Evolutionary conservation across 345 rosid genomes (phyloP), one percentile per base, ranked within the genome.

Genomic region (Brassica napus): DNA sequence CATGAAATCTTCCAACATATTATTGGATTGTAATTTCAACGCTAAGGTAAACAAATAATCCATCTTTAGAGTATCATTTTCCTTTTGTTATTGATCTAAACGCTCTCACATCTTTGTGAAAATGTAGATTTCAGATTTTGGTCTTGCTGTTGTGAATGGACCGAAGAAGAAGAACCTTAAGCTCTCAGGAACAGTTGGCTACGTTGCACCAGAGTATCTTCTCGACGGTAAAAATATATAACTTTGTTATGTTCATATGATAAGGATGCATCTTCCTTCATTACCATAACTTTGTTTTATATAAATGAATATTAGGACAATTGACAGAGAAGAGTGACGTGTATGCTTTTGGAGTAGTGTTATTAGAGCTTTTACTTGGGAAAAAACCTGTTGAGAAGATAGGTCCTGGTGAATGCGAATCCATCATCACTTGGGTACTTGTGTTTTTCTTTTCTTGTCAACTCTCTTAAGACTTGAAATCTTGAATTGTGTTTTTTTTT

Each of bases 321-420:
- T 66, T 95, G 77, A 95, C 98, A 0, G 99, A 95, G 39, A 95
- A 95, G 88, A 95, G 99, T 18, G 99, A 95, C 67, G 99, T 95
- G 42, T 95, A 91, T 77, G 99, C 97, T 1, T 95, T 90, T 69
- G 99, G 99, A 44, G 91, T 95, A 26, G 99, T 95, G 83, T 96
- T 95, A 76, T 84, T 95, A 77, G 99, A 95, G 83, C 97, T 95
- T 82, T 82, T 95, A 32, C 74, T 95, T 55, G 91, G 98, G 66
- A 87, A 89, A 80, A 90, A 89, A 82, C 97, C 99, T 0, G 91
- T 95, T 0, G 98, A 95, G 79, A 91, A 91, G 91, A 76, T 89
- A 82, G 91, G 89, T 84, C 92, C 92, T 47, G 80, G 88, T 85
- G 94, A 89, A 82, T 93, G 98, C 82, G 97, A 91, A 84, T 91